Base-by-base conservation (phyloP, 306 rosid species). In the Alnus glutinosa region DNA sequence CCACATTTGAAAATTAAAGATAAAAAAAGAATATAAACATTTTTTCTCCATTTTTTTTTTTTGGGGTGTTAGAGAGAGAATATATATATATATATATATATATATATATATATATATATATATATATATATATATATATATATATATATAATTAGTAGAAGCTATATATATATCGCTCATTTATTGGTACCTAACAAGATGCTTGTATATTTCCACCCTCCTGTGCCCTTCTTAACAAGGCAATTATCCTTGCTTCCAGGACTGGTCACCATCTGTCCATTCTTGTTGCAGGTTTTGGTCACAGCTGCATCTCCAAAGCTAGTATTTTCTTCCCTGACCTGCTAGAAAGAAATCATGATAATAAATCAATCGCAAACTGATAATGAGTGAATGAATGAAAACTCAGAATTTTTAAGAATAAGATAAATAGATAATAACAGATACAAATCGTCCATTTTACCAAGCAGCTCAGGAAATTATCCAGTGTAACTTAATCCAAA, bases 101-200 rank as follows among this genome's bases (percentile, higher is more conserved):
- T 23, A 39, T 39, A 3, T 23, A 23, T 23, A 23, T 23, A 23
- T 54, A 23, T 23, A 67, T 50, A 4, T 42, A 7, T 42, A 42
- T 2, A 23, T 23, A 39, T 39, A 3, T 23, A 23, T 23, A 23
- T 23, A 23, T 54, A 23, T 23, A 67, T 50, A n/a, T 42, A 4
- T 42, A 7, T 42, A 42, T 2, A 23, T 23, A 39, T 39, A 3
- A 39, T 39, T 39, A 5, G 7, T 23, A 23, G 28, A 23, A 23
- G 28, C 28, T 23, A 23, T 23, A 23, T 23, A 23, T 54, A 23
- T 23, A 67, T 50, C 5, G n/a, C 6, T 52, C 32, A 39, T 79
- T 74, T 73, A 30, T 44, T 75, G 61, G 39, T 84, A 90, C 94
- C 87, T 74, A 89, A 66, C 81, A 89, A 85, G 55, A 89, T 74